Evolutionary conservation across 2,329 filamentous ascomycete genomes (phyloP).

Genomic region (Aspergillus sp.): DNA sequence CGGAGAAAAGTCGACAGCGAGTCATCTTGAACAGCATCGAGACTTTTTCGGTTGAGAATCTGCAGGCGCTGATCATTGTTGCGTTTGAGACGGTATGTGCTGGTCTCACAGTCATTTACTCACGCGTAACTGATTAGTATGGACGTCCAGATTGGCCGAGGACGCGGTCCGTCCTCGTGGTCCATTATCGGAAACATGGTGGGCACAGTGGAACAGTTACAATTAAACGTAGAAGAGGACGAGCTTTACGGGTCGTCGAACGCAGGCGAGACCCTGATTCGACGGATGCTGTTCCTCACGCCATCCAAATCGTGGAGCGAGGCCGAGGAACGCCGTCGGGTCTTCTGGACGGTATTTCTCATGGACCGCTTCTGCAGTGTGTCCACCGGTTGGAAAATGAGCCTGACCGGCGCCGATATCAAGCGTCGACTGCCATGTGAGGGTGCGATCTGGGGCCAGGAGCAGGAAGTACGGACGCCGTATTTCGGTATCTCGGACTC

Average conservation of each 20-base stretch:
- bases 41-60: slow-evolving; percentile 33
- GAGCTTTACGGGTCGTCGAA: slow-evolving; percentile 15
- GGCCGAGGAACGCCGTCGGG: slow-evolving; percentile 35
- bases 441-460: slow-evolving; percentile 32
- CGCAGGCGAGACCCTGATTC: slow-evolving; percentile 31
- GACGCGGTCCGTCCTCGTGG: slow-evolving; percentile 35
- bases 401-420: slow-evolving; percentile 33
- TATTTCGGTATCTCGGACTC: slow-evolving; percentile 43
- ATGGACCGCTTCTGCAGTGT: slow-evolving; percentile 40
- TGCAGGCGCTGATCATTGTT: slow-evolving; percentile 37
- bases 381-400: slow-evolving; percentile 37
- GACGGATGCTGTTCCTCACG: slow-evolving; percentile 37
- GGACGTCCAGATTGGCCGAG: slow-evolving; percentile 29
- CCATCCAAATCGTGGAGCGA: slow-evolving; percentile 30
- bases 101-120: background rate
- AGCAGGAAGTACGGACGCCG: slow-evolving; percentile 29
- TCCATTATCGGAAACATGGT: slow-evolving; percentile 36
- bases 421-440: slow-evolving; percentile 37
- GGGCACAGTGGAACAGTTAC: slow-evolving; percentile 34
- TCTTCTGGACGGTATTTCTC: slow-evolving; percentile 41
- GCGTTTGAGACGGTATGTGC: slow-evolving; percentile 32
- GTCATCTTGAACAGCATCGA: slow-evolving; percentile 35
- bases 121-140: background rate
- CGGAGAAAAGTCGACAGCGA: slow-evolving; percentile 18
- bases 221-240: slow-evolving; percentile 31